Evolutionary conservation across 208 protist species (phyloP).

Genomic region (Trypanosoma scelopori): DNA sequence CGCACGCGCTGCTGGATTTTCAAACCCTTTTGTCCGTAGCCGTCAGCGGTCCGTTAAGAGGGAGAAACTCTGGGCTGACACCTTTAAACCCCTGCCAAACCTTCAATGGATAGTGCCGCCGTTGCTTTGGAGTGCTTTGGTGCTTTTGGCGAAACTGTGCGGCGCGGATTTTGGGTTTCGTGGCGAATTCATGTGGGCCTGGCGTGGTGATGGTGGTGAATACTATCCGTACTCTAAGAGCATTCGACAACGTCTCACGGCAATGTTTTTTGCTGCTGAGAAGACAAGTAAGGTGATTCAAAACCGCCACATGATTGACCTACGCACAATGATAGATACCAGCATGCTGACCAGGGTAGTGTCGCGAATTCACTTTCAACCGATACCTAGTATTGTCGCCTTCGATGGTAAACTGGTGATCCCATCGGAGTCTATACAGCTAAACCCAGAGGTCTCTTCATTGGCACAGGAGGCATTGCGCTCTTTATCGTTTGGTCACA

Average conservation of each 20-base stretch:
- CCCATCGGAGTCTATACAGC: conserved; percentile 2
- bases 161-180: conserved; percentile 36
- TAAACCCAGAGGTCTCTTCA: conserved; percentile 1
- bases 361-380: conserved; percentile 73
- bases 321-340: conserved; percentile 54
- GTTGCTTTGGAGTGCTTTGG: conserved; percentile 59
- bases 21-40: conserved; percentile 18
- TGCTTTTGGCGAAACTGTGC: conserved; percentile 58
- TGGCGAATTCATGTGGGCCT: conserved; percentile 76
- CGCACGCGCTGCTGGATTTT: conserved; percentile 14
- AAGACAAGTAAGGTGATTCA: conserved; percentile 29
- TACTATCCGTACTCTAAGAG: conserved; percentile 49
- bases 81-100: conserved; percentile 48
- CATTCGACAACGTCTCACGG: conserved; percentile 44
- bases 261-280: conserved; percentile 43
- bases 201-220: conserved; percentile 56
- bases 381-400: conserved; percentile 41
- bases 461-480: conserved; percentile 32
- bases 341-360: conserved; percentile 27
- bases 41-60: conserved; percentile 5
- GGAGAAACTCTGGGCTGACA: conserved; percentile 33
- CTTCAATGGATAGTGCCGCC: conserved; percentile 72
- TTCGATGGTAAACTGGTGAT: conserved; percentile 18
- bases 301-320: conserved; percentile 35
- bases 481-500: conserved; percentile 51